Evolutionary conservation across 495 filamentous ascomycete species (phyloP), one percentile per base, ranked within the genome.

Genomic region (Lichenothelia convexa): DNA sequence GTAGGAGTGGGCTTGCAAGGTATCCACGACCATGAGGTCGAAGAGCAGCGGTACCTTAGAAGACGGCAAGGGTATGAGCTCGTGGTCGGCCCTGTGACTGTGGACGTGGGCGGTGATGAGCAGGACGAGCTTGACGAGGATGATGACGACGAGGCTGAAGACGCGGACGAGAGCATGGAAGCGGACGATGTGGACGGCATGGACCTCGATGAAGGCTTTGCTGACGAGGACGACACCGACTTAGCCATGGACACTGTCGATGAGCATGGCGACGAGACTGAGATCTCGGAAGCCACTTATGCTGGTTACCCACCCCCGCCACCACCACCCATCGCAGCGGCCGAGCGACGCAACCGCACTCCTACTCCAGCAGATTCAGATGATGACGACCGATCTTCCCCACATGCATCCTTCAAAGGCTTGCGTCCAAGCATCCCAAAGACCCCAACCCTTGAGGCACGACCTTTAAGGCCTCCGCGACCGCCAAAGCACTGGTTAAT

Each of bases 401-500:
- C 19, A 5, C 42, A 21, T 19, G 32, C 12, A 17, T 41, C 30
- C 27, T 18, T 38, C 3, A 15, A 6, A 5, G 11, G 40, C 13
- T 36, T 40, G 30, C 45, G 42, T 15, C 47, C 53, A 21, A 40
- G 46, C 7, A 39, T 63, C 18, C 59, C 59, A 12, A 52, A 48
- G 30, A 61, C 59, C 1, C 58, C 59, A n/a, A 49, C 45, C 22
- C 31, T 31, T 7, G 45, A 34, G 24, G 22, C 33, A n/a, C 18
- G 39, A 40, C 34, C 45, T 16, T 24, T 42, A 9, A 46, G 48
- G 1, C 36, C 44, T 21, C 32, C 68, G 13, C 56, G 61, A 0
- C 53, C 81, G 5, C 80, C 83, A 21, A 61, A 66, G 27, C 80
- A 95, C 58, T 97, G 89, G 89, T 65, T 89, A 22, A 74, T 81